Evolutionary conservation across 2,329 filamentous ascomycete species (phyloP).

Genomic region (Aspergillus ibericus): DNA sequence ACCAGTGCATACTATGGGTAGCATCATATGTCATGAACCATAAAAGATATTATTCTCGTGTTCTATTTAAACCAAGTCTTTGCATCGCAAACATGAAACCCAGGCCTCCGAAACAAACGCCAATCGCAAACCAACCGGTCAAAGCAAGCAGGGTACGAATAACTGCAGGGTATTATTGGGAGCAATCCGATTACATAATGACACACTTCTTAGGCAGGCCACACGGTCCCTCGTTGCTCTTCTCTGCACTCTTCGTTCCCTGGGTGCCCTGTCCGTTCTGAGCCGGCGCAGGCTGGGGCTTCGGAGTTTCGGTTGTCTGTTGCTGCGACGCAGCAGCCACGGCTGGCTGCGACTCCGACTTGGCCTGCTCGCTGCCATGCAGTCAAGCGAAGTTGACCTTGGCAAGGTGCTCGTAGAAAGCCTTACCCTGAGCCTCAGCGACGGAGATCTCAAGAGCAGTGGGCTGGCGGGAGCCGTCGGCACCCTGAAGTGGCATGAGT

Average conservation of each 20-base stretch:
- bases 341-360: constrained; percentile 30
- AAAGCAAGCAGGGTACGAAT: constrained; percentile 9
- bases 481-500: constrained; percentile 39
- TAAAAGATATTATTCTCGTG: constrained; percentile 2
- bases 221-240: constrained; percentile 63
- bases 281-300: constrained; percentile 30
- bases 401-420: constrained; percentile 74
- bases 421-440: constrained; percentile 78
- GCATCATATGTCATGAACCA: not conserved
- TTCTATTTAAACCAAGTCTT: constrained; percentile 6
- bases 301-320: constrained; percentile 20
- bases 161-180: constrained; percentile 13
- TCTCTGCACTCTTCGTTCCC: constrained; percentile 48
- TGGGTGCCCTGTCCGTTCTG: constrained; percentile 30
- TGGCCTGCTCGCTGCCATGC: constrained; percentile 56
- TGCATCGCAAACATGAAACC: constrained; percentile 2
- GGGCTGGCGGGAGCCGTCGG: constrained; percentile 83
- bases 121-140: constrained; percentile 13
- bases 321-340: constrained; percentile 22
- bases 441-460: constrained; percentile 71
- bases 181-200: constrained; percentile 54
- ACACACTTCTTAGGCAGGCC: constrained; percentile 74
- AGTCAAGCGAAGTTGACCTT: constrained; percentile 77
- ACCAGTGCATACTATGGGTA: not conserved
- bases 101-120: constrained; percentile 10